phyloP scores from a whole-genome alignment of 495 filamentous ascomycete species.

The Penicillium lividum region DNA sequence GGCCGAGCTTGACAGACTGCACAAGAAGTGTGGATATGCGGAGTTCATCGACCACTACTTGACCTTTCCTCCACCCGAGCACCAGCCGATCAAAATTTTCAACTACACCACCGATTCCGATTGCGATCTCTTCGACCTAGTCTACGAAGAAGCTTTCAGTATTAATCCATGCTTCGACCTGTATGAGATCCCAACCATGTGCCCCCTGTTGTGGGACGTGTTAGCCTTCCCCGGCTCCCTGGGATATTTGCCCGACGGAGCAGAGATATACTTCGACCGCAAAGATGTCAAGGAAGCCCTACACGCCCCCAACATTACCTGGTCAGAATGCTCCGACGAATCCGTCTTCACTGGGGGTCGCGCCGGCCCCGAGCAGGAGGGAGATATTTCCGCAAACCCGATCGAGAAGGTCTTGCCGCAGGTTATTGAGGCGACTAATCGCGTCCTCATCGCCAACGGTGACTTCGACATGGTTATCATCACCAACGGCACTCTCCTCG shows the following conservation, averaged over 20 bases:
- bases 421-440: conserved; percentile 63
- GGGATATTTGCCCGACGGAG: conserved; percentile 40
- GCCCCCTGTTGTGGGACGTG: conserved; percentile 48
- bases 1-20: conserved; percentile 45
- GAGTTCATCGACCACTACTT: conserved; percentile 58
- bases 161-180: conserved; percentile 65
- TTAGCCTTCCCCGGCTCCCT: conserved; percentile 48
- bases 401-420: conserved; percentile 55
- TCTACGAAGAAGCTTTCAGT: conserved; percentile 44
- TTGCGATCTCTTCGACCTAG: conserved; percentile 55
- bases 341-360: conserved; percentile 47
- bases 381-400: conserved; percentile 43
- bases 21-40: conserved; percentile 57
- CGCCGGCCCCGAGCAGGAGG: conserved; percentile 37
- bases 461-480: conserved; percentile 63
- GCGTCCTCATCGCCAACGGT: conserved; percentile 60
- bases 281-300: conserved; percentile 59
- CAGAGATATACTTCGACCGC: conserved; percentile 58
- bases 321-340: conserved; percentile 42
- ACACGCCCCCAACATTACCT: conserved; percentile 52
- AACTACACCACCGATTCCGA: conserved; percentile 31
- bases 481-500: conserved; percentile 60
- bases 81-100: conserved; percentile 40
- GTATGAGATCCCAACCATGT: conserved; percentile 53
- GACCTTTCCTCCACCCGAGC: conserved; percentile 51